Evolutionary conservation across 805 yeast genomes (phyloP), one percentile per base, ranked within the genome.

Genomic region (Suhomyces xylopsoci): DNA sequence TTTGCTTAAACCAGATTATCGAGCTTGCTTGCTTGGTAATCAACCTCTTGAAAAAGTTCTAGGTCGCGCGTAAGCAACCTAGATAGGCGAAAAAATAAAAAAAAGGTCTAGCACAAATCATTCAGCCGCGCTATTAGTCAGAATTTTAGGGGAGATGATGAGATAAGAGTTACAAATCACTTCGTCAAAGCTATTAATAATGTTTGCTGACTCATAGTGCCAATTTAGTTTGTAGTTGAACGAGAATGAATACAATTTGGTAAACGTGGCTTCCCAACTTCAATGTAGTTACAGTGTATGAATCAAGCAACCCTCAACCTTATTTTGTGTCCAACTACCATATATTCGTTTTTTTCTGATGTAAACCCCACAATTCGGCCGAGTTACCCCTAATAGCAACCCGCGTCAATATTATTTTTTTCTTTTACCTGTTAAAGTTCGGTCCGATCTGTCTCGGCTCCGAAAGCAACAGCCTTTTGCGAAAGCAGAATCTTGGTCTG

Each of bases 111-210:
- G 40, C 17, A 36, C 15, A 41, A 19, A 45, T 15, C 19, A 45
- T 38, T 45, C 48, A 45, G 48, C 48, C 48, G 48, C 48, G 26
- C 40, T 5, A 45, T 45, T 45, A 45, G 48, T 45, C 48, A 45
- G 15, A 44, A 24, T n/a, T 24, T 22, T 19, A n/a, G 25, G n/a
- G 45, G 30, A 22, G 10, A n/a, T n/a, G 36, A 30, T 20, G 22
- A 9, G 34, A 19, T 38, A 38, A 38, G 14, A 9, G 3, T 40
- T 3, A 40, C 43, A 40, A 17, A 40, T 10, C 24, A 32, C 9
- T n/a, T n/a, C 17, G n/a, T 32, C 17, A 32, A n/a, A 30, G 34
- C 34, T 32, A 28, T 12, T 28, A 28, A 12, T 12, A 28, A 28
- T 28, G n/a, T 28, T 22, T 28, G 32, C 32, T 28, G n/a, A 28